Evolutionary conservation across 148 eudicot genomes (phyloP), one percentile per base, ranked within the genome.

Genomic region (Selenicereus undatus): DNA sequence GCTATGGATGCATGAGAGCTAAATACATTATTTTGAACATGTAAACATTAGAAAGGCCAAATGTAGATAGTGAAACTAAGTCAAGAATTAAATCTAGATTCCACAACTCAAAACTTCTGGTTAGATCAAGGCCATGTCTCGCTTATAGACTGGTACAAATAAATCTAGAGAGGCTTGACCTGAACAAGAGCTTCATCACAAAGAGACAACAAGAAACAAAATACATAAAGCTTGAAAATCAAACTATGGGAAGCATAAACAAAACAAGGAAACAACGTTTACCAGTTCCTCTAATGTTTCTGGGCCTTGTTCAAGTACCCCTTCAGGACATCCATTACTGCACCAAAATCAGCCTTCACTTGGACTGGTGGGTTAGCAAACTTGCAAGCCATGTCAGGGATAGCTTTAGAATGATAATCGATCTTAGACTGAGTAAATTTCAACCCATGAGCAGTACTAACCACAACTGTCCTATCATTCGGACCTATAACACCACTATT

Each of bases 301-400:
- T 84, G 81, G 26, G 85, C 22, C 29, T 79, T 83, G 78, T 88
- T 65, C 88, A 93, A 87, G 80, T 91, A 93, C 52, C 84, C 85
- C 81, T 85, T 88, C 69, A 95, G 86, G 71, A 95, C 98, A 91
- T 95, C 98, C 98, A 95, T 93, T 12, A 95, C 97, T 2, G 94
- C 88, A 6, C 98, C 97, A 74, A 91, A 95, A 89, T 95, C 97
- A 0, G 97, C 97, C 86, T 86, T 87, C 73, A 95, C 98, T 64
- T 91, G 86, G 71, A 92, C 91, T 0, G 97, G 97, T 11, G 97
- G 98, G 82, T 92, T 92, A 3, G 98, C 94, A 80, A 60, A 95
- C 79, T 81, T 84, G 81, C 98, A 95, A 71, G 88, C 81, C 92
- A 95, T 93, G 14, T 91, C 94, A 29, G 84, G 78, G 9, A 95